Conservation (phyloP, 73 alveolate genomes). For the Stentor roeselii region DNA sequence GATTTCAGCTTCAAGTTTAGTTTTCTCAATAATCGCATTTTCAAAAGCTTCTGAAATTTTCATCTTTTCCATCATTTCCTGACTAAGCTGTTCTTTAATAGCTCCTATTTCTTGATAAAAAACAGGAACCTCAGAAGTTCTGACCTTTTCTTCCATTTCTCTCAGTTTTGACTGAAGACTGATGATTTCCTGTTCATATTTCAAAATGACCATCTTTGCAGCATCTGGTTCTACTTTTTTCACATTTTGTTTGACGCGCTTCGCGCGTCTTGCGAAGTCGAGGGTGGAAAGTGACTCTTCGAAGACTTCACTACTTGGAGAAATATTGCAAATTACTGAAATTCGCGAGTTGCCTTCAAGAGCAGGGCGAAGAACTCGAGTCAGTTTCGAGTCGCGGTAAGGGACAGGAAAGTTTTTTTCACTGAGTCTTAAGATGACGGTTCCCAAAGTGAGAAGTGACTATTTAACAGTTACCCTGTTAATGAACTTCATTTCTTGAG, state of each 20-base stretch:
- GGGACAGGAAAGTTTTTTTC: background rate
- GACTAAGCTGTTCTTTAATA: background rate
- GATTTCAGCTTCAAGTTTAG: background rate
- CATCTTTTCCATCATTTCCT: background rate
- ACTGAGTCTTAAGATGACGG: background rate
- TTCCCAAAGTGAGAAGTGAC: background rate
- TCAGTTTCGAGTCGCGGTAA: conserved; percentile 27
- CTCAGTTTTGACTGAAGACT: background rate
- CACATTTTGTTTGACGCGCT: background rate
- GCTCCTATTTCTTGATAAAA: background rate
- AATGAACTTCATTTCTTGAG: conserved; percentile 3
- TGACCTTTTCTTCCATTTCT: background rate
- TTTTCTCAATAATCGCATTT: background rate
- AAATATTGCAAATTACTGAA: conserved; percentile 10
- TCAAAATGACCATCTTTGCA: background rate
- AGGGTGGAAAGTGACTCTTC: background rate
- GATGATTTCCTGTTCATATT: background rate
- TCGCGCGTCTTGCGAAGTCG: conserved; percentile 22
- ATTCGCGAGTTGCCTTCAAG: background rate
- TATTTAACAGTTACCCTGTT: background rate
- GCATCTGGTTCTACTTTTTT: background rate
- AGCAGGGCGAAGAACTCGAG: conserved; percentile 14
- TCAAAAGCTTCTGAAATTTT: background rate
- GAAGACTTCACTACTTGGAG: background rate
- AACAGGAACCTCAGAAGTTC: background rate